Percentiles rank a stretch among this genome's conserved stretches.
These are phyloP conservation scores for Cadophora malorum DNA, from an alignment of 2,329 filamentous ascomycete genomes.

Conservation along the genomic window DNA sequence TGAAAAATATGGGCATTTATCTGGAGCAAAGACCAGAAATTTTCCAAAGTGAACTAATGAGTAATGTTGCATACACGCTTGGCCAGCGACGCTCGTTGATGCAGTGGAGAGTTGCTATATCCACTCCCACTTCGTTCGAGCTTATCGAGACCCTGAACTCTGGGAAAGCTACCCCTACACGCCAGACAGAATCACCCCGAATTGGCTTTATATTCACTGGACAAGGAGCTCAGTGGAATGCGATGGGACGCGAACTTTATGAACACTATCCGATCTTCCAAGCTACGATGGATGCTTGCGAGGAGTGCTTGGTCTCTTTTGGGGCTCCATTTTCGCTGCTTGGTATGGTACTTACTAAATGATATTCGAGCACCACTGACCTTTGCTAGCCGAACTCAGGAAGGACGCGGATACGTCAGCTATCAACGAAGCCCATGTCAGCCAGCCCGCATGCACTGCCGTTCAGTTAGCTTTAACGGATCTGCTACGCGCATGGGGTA, in stretches of 20 bases:
- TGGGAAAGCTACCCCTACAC: conserved; percentile 43
- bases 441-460: conserved; percentile 39
- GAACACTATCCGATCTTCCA: conserved; percentile 37
- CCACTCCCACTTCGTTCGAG: conserved; percentile 38
- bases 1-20: conserved; percentile 42
- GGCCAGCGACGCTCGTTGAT: conserved; percentile 40
- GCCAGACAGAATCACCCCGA: conserved; percentile 34
- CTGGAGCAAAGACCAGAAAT: conserved; percentile 43
- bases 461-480: conserved; percentile 44
- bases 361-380: conserved; percentile 22
- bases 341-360: conserved; percentile 23
- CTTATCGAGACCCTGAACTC: conserved; percentile 42
- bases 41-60: conserved; percentile 42
- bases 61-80: conserved; percentile 43
- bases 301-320: conserved; percentile 44
- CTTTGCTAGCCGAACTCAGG: conserved; percentile 32
- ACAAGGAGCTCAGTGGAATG: conserved; percentile 41
- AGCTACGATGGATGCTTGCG: conserved; percentile 40
- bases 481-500: conserved; percentile 35
- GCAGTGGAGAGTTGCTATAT: conserved; percentile 41
- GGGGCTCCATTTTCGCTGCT: conserved; percentile 37
- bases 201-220: conserved; percentile 42
- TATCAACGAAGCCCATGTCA: conserved; percentile 36
- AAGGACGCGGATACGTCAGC: conserved; percentile 23
- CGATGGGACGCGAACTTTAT: conserved; percentile 40